phyloP scores from a whole-genome alignment of 2,329 filamentous ascomycete genomes.

The Botrytis byssoidea region DNA sequence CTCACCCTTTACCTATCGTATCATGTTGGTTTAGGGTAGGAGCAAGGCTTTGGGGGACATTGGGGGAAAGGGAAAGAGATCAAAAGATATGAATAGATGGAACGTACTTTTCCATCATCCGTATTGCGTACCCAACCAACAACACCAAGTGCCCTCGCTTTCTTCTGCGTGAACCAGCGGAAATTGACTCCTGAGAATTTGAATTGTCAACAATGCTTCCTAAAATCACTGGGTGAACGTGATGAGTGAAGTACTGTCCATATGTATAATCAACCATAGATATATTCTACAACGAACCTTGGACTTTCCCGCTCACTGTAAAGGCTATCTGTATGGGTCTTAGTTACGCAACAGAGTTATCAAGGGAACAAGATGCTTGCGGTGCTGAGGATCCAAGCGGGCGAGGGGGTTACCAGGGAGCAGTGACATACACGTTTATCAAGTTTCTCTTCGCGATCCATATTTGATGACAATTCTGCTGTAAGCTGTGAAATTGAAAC shows the following conservation, averaged over 20 bases:
- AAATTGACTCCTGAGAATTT: neutral
- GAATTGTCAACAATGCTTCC: neutral
- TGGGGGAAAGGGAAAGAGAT: neutral
- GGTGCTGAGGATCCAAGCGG: neutral
- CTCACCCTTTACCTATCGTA: slow-evolving; percentile 76
- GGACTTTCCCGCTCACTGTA: slow-evolving; percentile 2
- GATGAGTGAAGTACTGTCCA: neutral
- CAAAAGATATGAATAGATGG: neutral
- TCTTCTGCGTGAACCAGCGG: slow-evolving; percentile 52
- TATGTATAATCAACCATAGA: fast-evolving
- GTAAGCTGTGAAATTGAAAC: neutral
- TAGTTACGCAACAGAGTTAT: neutral
- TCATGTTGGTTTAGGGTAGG: neutral
- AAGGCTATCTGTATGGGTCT: slow-evolving; percentile 7
- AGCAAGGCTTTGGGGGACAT: neutral
- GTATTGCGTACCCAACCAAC: slow-evolving; percentile 65
- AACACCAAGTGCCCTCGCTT: slow-evolving; percentile 50
- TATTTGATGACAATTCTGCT: neutral
- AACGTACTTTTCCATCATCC: slow-evolving; percentile 51
- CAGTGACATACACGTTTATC: neutral
- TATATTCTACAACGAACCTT: neutral
- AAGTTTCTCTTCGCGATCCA: neutral
- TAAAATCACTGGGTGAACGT: neutral
- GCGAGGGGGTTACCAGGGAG: neutral
- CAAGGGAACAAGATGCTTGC: neutral